phyloP scores from a whole-genome alignment of 306 rosid species.

The Vachellia collinsii region DNA sequence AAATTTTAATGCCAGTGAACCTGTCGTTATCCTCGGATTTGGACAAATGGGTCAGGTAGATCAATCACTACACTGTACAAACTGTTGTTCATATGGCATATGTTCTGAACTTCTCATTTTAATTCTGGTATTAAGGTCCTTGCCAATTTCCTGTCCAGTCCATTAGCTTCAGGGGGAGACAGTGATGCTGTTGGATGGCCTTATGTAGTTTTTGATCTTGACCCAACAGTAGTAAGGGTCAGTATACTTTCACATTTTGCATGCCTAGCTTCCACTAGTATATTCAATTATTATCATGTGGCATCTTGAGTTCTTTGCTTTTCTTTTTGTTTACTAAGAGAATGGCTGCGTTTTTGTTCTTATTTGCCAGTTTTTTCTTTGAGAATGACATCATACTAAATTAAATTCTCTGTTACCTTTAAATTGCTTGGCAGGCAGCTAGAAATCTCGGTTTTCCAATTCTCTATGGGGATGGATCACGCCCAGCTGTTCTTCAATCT shows the following conservation, averaged over 20 bases:
- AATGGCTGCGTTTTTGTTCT: too few species aligned
- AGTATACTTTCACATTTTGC: slow-evolving; percentile 32
- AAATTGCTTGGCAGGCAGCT: slow-evolving; percentile 60
- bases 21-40: slow-evolving; percentile 92
- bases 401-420: slow-evolving; percentile 32
- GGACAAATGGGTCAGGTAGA: slow-evolving; percentile 98
- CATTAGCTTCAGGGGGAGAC: slow-evolving; percentile 82
- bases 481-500: slow-evolving; percentile 83
- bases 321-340: neutral
- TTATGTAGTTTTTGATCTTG: slow-evolving; percentile 86
- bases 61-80: slow-evolving; percentile 31
- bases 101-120: slow-evolving; percentile 37
- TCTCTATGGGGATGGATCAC: slow-evolving; percentile 91
- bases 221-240: slow-evolving; percentile 87
- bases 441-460: slow-evolving; percentile 83
- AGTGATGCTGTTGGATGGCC: slow-evolving; percentile 64
- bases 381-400: neutral
- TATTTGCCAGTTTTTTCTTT: neutral
- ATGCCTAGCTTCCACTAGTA: too few species aligned
- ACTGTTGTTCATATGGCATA: slow-evolving; percentile 27
- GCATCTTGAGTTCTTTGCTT: slow-evolving; percentile 10
- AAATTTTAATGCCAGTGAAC: slow-evolving; percentile 71
- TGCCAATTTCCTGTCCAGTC: slow-evolving; percentile 84
- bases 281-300: neutral
- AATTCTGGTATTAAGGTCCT: slow-evolving; percentile 66